Conservation (phyloP, 805 yeast genomes). For the Candida hungchunana region DNA sequence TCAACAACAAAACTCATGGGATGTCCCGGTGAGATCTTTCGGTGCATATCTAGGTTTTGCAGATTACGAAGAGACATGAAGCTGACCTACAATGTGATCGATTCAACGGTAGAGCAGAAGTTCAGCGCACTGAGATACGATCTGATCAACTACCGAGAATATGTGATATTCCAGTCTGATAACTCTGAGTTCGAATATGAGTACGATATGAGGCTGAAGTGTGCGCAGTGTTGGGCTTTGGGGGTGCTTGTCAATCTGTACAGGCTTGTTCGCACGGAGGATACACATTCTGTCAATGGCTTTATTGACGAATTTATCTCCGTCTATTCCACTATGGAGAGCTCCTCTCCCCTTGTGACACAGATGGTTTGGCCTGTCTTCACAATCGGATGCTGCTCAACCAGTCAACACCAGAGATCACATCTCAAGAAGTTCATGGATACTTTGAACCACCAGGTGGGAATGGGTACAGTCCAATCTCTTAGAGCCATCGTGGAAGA, state of each 20-base stretch:
- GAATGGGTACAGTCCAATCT: constrained; percentile 50
- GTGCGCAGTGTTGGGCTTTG: constrained; percentile 57
- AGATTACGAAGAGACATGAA: constrained; percentile 29
- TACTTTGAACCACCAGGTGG: constrained; percentile 41
- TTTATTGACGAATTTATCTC: constrained; percentile 43
- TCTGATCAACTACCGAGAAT: constrained; percentile 44
- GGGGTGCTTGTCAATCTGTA: constrained; percentile 32
- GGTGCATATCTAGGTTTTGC: constrained; percentile 42
- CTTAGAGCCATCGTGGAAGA: constrained; percentile 39
- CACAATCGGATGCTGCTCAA: constrained; percentile 44
- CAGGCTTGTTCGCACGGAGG: constrained; percentile 30
- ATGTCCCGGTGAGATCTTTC: constrained; percentile 55
- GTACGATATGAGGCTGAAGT: constrained; percentile 40
- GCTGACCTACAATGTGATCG: constrained; percentile 15
- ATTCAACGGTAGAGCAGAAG: constrained; percentile 17
- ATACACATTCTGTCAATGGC: constrained; percentile 28
- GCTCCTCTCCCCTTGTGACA: constrained; percentile 44
- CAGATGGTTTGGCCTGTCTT: constrained; percentile 65
- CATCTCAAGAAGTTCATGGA: constrained; percentile 34
- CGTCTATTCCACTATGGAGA: constrained; percentile 42
- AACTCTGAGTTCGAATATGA: constrained; percentile 30
- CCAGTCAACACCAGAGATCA: constrained; percentile 29
- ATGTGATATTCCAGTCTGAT: constrained; percentile 30
- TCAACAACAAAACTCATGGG: constrained; percentile 55
- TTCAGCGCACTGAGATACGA: constrained; percentile 33